These are phyloP conservation scores for Citropsis articulata DNA, from an alignment of 345 rosid genomes.

Conservation along the genomic window DNA sequence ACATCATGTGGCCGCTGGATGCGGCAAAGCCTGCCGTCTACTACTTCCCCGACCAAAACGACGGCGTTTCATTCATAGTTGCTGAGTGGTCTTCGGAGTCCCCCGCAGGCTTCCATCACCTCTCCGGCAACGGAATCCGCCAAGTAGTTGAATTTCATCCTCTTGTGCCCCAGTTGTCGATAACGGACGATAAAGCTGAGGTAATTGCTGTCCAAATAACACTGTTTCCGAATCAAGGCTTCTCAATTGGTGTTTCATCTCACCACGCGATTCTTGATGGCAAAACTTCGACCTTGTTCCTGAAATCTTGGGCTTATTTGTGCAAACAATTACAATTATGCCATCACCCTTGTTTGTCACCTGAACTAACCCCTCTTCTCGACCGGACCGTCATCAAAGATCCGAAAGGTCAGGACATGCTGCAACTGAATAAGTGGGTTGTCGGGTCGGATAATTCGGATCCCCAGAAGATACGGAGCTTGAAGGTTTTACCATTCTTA, in stretches of 20 bases:
- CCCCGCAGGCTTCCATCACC: background rate
- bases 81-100: no score
- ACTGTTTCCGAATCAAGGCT: constrained; percentile 16
- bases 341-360: background rate
- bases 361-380: constrained; percentile 14
- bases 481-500: background rate
- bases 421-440: background rate
- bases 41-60: constrained; percentile 4
- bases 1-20: constrained; percentile 23
- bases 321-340: background rate
- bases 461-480: constrained; percentile 4
- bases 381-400: no score
- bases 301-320: constrained; percentile 21
- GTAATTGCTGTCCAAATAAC: constrained; percentile 14
- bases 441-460: background rate
- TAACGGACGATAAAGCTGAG: background rate
- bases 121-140: constrained; percentile 20
- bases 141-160: constrained; percentile 28
- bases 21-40: constrained; percentile 22
- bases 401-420: background rate
- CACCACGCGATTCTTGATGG: no score
- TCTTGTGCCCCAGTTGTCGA: constrained; percentile 29
- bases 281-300: background rate
- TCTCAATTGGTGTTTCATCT: background rate
- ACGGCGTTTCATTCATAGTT: no score